A percentile compares a stretch with the other conserved stretches of the same genome.
Conservation (phyloP, 345 rosid genomes). For the Salix koriyanagi region DNA sequence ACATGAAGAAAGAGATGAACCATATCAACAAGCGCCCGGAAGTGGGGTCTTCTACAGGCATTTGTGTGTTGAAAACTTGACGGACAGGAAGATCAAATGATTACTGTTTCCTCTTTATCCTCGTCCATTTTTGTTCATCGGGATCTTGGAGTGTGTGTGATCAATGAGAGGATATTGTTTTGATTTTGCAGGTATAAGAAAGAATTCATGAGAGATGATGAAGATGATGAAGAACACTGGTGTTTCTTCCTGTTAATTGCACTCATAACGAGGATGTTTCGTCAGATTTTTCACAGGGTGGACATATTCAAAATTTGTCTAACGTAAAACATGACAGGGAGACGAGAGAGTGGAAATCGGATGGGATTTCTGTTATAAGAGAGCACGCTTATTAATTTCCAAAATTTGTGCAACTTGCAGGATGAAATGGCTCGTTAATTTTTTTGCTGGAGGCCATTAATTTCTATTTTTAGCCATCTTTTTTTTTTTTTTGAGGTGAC, state of each 20-base stretch:
- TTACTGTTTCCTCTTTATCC: slow-evolving; percentile 10
- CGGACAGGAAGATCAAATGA: neutral
- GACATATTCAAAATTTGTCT: slow-evolving; percentile 36
- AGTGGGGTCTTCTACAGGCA: slow-evolving; percentile 67
- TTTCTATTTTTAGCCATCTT: neutral
- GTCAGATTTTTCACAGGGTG: slow-evolving; percentile 10
- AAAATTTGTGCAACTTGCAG: neutral
- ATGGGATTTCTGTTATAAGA: neutral
- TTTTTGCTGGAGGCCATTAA: neutral
- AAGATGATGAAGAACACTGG: neutral
- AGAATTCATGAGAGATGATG: slow-evolving; percentile 11
- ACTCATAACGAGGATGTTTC: neutral
- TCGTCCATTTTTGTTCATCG: slow-evolving; percentile 17
- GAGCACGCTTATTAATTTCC: neutral
- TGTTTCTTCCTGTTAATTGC: neutral
- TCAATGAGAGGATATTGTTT: neutral
- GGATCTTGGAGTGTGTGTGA: neutral
- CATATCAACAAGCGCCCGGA: slow-evolving; percentile 62
- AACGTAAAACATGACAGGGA: slow-evolving; percentile 26
- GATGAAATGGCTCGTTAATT: neutral
- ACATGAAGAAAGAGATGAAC: slow-evolving; percentile 46
- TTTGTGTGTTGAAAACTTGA: slow-evolving; percentile 14
- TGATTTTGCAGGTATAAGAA: neutral
- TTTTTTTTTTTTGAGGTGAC: neutral
- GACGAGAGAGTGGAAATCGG: neutral